These are phyloP conservation scores for Mrakia hoshinonis DNA, from an alignment of 768 basidiomycete species.

Conservation along the genomic window DNA sequence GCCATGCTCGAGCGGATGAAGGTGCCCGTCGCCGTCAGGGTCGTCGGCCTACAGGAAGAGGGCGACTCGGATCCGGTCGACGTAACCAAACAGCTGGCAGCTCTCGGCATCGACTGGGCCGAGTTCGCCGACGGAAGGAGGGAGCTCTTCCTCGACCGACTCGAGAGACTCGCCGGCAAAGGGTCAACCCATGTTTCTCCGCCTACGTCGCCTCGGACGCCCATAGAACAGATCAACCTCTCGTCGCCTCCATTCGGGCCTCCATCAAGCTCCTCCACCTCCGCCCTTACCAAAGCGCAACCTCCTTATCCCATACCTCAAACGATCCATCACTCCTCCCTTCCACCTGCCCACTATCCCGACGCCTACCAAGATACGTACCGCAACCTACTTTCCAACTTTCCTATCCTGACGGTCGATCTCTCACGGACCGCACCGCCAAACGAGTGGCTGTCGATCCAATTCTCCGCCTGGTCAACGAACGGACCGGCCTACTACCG, in stretches of 20 bases:
- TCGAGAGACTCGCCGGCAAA: slow-evolving; percentile 13
- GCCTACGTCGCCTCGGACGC: neutral
- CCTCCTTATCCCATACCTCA: neutral
- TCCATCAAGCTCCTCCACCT: neutral
- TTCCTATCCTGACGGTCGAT: slow-evolving; percentile 15
- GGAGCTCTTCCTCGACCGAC: neutral
- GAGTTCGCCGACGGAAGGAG: slow-evolving; percentile 3
- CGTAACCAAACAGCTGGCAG: neutral
- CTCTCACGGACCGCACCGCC: neutral
- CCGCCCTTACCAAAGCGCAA: neutral
- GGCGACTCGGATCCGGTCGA: neutral
- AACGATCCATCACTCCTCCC: neutral
- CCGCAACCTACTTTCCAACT: slow-evolving; percentile 9
- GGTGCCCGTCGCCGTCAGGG: slow-evolving; percentile 1
- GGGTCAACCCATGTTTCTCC: neutral
- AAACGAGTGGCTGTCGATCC: slow-evolving; percentile 1
- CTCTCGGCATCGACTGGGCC: slow-evolving; percentile 8
- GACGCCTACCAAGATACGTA: neutral
- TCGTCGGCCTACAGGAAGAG: slow-evolving; percentile 6
- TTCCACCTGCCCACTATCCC: neutral
- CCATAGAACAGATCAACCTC: neutral
- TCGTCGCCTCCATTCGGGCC: neutral
- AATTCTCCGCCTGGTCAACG: slow-evolving; percentile 2
- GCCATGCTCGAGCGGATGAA: neutral
- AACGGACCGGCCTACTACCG: slow-evolving; percentile 3